These are phyloP conservation scores for Solanum medicagineum DNA, from an alignment of 257 asterid genomes.

Conservation along the genomic window DNA sequence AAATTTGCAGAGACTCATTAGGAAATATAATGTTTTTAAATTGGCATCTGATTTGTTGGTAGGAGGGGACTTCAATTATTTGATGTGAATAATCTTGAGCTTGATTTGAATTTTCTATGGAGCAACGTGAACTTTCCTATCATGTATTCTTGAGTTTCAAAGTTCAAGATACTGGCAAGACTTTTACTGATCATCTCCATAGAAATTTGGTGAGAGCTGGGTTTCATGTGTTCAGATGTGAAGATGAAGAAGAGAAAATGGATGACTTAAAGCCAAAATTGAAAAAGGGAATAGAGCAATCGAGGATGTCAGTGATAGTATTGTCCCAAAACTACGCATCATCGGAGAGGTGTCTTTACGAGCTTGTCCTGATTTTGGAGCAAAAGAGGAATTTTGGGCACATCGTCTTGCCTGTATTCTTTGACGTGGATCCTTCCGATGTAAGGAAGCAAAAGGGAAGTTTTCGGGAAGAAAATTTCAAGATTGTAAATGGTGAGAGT, in stretches of 20 bases:
- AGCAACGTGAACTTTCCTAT: neutral
- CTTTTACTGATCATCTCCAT: conserved; percentile 1
- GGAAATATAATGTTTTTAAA: no score
- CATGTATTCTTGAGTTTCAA: conserved; percentile 7
- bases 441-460: neutral
- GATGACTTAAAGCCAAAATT: neutral
- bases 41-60: no score
- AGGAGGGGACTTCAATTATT: neutral
- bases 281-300: neutral
- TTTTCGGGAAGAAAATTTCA: neutral
- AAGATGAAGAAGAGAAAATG: neutral
- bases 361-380: conserved; percentile 2
- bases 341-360: neutral
- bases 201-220: neutral
- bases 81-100: neutral
- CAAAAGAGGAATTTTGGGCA: neutral
- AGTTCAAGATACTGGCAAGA: neutral
- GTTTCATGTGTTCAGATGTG: neutral
- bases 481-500: neutral
- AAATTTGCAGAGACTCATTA: no score
- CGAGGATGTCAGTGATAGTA: neutral
- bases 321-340: neutral
- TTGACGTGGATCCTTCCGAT: neutral
- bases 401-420: conserved; percentile 4
- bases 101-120: neutral